Evolutionary conservation across 176 grass and related monocot genomes (phyloP), one percentile per base, ranked within the genome.

Genomic region (Oryza nivara): DNA sequence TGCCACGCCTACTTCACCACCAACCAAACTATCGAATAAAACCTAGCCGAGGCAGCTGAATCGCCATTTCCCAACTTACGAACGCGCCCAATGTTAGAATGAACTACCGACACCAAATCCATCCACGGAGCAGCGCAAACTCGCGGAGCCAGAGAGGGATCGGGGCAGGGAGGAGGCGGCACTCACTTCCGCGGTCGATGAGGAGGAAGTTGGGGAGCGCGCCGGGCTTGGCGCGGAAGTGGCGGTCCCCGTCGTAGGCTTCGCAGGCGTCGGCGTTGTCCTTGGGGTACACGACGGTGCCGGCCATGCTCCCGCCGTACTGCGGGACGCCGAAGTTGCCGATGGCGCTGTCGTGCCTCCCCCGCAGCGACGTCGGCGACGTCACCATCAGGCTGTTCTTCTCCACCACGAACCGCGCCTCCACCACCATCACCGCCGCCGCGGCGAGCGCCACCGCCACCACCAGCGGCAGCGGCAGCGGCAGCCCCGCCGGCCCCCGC

Each of bases 381-480:
- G 84, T 89, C 66, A 98, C 96, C 96, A 98, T 95, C 78, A 95
- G 83, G 82, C 96, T 98, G 68, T 98, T 98, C 91, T 98, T 98
- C 91, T 98, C 96, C 82, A 98, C 96, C 80, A 98, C 96, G 86
- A 98, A 98, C 60, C 90, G 89, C 54, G 77, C 89, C 63, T 85
- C 88, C 72, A 77, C 74, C 44, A 38, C 76, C 68, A 17, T 51
- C 76, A 28, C 81, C 17, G 58, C 81, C 17, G n/a, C 58, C 38
- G 45, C 69, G 35, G 80, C 66, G n/a, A 84, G 67, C 72, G 22
- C 41, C 67, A 74, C 12, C 36, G 41, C 6, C 52, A 22, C 26
- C 15, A 77, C 12, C 51, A 69, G 72, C 17, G 26, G 26, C 51
- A 1, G 35, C 83, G 34, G 13, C 51, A 1, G 35, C 83, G 34